phyloP scores from a whole-genome alignment of 495 filamentous ascomycete genomes.

The Hypoxylon rickii region DNA sequence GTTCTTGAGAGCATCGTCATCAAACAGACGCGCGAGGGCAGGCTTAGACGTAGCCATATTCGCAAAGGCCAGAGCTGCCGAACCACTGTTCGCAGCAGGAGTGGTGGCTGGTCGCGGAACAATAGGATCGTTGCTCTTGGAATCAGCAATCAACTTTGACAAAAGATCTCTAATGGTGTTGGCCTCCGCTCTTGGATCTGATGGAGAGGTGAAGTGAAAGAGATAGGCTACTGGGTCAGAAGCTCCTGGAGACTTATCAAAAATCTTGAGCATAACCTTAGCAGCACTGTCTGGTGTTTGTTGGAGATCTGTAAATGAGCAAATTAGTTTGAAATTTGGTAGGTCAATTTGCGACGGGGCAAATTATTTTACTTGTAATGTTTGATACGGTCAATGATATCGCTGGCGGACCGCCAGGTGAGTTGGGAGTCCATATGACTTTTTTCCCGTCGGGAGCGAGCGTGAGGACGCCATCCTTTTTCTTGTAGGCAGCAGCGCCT shows the following conservation, averaged over 20 bases:
- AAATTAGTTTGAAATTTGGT: conserved; percentile 6
- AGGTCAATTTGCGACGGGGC: not conserved
- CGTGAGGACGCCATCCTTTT: conserved; percentile 87
- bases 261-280: conserved; percentile 91
- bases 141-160: conserved; percentile 71
- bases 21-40: conserved; percentile 65
- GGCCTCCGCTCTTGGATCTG: conserved; percentile 78
- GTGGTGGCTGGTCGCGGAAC: conserved; percentile 47
- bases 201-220: conserved; percentile 82
- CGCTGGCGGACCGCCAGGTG: conserved; percentile 56
- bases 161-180: conserved; percentile 81
- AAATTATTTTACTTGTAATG: conserved; percentile 71
- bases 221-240: conserved; percentile 69
- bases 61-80: conserved; percentile 54
- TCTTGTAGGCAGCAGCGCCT: conserved; percentile 85
- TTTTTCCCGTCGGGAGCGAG: conserved; percentile 69
- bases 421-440: conserved; percentile 78
- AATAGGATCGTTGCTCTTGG: conserved; percentile 60
- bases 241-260: conserved; percentile 64
- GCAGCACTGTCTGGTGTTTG: conserved; percentile 80
- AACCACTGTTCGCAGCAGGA: conserved; percentile 49
- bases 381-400: conserved; percentile 71
- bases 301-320: conserved; percentile 69
- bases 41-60: conserved; percentile 50
- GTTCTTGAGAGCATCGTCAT: conserved; percentile 71